These are phyloP conservation scores for Lodderomyces elongisporus DNA, from an alignment of 1,139 yeast species.

Conservation along the genomic window DNA sequence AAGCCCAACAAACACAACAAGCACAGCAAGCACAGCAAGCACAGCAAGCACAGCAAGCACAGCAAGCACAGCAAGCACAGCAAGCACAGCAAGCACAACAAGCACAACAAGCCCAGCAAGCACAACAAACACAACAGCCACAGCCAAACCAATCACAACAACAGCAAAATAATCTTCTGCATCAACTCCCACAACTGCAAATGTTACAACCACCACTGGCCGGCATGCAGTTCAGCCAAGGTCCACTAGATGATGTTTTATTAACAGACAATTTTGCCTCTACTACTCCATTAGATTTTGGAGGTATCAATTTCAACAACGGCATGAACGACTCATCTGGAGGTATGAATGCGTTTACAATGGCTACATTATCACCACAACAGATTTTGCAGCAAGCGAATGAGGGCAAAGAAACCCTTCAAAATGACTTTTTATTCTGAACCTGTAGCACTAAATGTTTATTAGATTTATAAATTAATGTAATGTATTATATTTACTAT, in stretches of 20 bases:
- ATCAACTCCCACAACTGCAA: conserved; percentile 8
- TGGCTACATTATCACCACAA: conserved; percentile 33
- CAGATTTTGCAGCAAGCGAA: conserved; percentile 33
- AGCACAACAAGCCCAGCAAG: too few species aligned
- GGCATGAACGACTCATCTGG: conserved; percentile 7
- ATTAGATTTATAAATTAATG: too few species aligned
- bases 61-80: not conserved
- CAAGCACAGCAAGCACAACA: not conserved
- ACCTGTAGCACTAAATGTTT: too few species aligned
- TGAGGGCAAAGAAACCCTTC: conserved; percentile 6
- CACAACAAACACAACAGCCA: conserved; percentile 3
- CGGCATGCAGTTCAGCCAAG: not conserved
- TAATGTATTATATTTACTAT: too few species aligned
- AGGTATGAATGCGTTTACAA: not conserved
- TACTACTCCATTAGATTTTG: not conserved
- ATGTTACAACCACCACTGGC: conserved; percentile 1
- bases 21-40: too few species aligned
- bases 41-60: too few species aligned
- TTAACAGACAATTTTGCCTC: conserved; percentile 3
- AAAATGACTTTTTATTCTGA: conserved; percentile 1
- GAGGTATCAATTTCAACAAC: conserved; percentile 1
- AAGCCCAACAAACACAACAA: too few species aligned
- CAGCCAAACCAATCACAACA: conserved; percentile 7
- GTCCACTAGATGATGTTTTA: conserved; percentile 3
- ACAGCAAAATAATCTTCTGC: conserved; percentile 2